Evolutionary conservation across 352 stramenopile species (phyloP), one percentile per base, ranked within the genome.

Genomic region (Phytophthora colocasiae): DNA sequence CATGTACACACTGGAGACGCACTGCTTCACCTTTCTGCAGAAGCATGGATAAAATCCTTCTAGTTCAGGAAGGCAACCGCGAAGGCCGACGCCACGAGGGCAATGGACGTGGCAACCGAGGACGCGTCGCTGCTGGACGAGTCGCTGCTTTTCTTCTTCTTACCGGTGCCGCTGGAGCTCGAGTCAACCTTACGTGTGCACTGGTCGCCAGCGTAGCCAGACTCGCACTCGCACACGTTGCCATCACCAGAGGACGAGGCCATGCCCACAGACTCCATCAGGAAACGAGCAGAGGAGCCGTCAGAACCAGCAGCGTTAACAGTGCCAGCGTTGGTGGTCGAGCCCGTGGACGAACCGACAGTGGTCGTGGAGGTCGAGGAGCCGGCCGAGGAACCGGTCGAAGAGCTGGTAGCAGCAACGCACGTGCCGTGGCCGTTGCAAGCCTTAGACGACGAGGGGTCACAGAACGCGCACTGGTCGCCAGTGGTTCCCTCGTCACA

Each of bases 391-490:
- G 43, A 77, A 17, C 63, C 50, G 7, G 62, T 66, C 9, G 53
- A 46, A 6, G 43, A 40, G 9, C 44, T 66, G 11, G 73, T 70
- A 34, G 72, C 74, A 15, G 73, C 65, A 22, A 81, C 58, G 49
- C 85, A 93, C 45, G 54, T 82, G 53, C 85, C 85, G 50, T 88
- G 68, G 53, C 72, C 76, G 57, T 80, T 83, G 75, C 85, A 93
- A 19, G 83, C 79, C 60, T 78, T 81, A 17, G 68, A 60, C 5
- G 77, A 88, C 7, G 32, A 55, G 0, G 80, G 77, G 67, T 93
- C 83, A 44, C 85, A 93, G 58, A 87, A 74, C 4, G 83, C 71
- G 47, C 85, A 93, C 69, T 93, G 83, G 71, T 89, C 58, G 29
- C 85, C 85, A 0, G 73, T 87, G 7, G 83, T 93, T 32, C 85